phyloP scores from a whole-genome alignment of 371 early-diverging fungal species.

The Mortierella sp. region DNA sequence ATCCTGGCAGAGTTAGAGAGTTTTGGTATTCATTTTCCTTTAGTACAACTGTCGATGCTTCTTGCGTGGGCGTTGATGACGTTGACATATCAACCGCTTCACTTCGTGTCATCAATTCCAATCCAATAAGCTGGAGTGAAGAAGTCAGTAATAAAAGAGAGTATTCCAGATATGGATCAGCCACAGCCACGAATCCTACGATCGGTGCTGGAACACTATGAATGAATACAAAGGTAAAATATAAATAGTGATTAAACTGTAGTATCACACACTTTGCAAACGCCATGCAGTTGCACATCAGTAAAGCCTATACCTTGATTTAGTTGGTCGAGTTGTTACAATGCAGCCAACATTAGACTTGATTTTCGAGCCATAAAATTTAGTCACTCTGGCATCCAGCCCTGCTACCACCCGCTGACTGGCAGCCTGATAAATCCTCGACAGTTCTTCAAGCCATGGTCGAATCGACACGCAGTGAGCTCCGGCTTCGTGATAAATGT shows the following conservation, averaged over 20 bases:
- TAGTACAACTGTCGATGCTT: neutral
- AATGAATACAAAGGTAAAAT: neutral
- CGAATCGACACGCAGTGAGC: constrained; percentile 49
- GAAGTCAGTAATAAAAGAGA: constrained; percentile 46
- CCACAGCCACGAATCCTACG: constrained; percentile 34
- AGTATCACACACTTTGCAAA: neutral
- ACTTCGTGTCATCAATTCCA: constrained; percentile 28
- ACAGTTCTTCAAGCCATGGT: constrained; percentile 54
- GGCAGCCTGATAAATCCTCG: constrained; percentile 30
- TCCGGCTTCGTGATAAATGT: constrained; percentile 57
- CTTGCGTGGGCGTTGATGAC: neutral
- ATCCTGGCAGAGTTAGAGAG: constrained; percentile 28
- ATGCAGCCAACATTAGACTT: constrained; percentile 32
- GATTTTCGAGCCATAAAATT: constrained; percentile 31
- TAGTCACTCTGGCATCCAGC: constrained; percentile 13
- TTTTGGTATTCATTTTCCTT: constrained; percentile 15
- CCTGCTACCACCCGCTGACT: constrained; percentile 11
- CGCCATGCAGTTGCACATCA: neutral
- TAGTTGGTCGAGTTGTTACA: constrained; percentile 44
- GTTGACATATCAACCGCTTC: neutral
- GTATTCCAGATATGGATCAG: constrained; percentile 46
- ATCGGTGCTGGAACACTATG: constrained; percentile 40
- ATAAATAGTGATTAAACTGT: neutral
- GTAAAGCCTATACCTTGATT: constrained; percentile 28
- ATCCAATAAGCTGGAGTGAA: constrained; percentile 39